Percentiles rank a stretch among this genome's conserved stretches.
These are phyloP conservation scores for Epichloe sibirici DNA, from an alignment of 2,329 filamentous ascomycete genomes.

Conservation along the genomic window DNA sequence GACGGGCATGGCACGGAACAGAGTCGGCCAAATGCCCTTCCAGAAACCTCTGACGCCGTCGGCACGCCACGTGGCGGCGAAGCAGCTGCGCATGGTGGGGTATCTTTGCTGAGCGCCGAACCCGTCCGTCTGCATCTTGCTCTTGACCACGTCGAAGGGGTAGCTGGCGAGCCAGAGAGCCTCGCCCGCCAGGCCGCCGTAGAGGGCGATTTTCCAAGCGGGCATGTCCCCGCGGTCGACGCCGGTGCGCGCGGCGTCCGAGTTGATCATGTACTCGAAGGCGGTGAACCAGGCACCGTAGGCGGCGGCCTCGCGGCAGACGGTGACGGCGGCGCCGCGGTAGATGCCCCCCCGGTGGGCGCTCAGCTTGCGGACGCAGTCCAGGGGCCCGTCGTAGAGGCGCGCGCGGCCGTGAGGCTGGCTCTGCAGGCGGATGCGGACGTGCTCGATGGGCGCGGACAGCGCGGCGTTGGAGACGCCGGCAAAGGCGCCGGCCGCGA, in stretches of 20 bases:
- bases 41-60: constrained; percentile 82
- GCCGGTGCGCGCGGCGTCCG: constrained; percentile 66
- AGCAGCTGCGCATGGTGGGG: constrained; percentile 77
- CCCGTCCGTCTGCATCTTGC: constrained; percentile 98
- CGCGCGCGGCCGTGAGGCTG: constrained; percentile 76
- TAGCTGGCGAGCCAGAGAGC: constrained; percentile 88
- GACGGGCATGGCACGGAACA: constrained; percentile 92
- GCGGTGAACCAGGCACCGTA: constrained; percentile 93
- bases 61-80: constrained; percentile 63
- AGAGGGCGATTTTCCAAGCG: constrained; percentile 75
- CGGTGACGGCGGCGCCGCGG: constrained; percentile 75
- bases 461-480: constrained; percentile 81
- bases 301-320: constrained; percentile 81
- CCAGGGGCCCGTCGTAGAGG: constrained; percentile 73
- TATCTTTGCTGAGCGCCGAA: constrained; percentile 64
- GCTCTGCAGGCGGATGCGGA: constrained; percentile 89
- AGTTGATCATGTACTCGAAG: constrained; percentile 95
- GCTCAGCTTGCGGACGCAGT: constrained; percentile 80
- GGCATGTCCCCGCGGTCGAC: constrained; percentile 67
- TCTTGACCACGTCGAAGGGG: constrained; percentile 95
- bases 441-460: constrained; percentile 89
- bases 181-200: constrained; percentile 89
- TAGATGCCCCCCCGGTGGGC: constrained; percentile 63
- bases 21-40: constrained; percentile 83
- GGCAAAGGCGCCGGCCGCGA: constrained; percentile 79